These are phyloP conservation scores for Chrysoporthe deuterocubensis DNA, from an alignment of 2,329 filamentous ascomycete genomes.

Conservation along the genomic window DNA sequence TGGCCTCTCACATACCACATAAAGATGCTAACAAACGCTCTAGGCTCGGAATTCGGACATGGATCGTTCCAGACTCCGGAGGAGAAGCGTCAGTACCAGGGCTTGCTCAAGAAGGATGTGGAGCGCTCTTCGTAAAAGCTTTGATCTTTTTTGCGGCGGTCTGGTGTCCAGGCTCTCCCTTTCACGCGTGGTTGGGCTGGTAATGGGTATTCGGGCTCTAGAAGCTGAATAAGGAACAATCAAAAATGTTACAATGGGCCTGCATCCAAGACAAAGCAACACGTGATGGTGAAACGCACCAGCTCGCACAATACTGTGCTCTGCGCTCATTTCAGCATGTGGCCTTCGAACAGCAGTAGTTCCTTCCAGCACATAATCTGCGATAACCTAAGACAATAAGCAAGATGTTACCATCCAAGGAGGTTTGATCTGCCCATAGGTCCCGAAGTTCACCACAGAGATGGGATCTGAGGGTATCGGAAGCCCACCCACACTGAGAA, in stretches of 20 bases:
- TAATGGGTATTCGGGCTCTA: slow-evolving; percentile 25
- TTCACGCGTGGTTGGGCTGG: slow-evolving; percentile 35
- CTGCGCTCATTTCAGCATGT: background rate
- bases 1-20: background rate
- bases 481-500: no score
- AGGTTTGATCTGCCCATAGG: no score
- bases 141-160: slow-evolving; percentile 50
- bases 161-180: slow-evolving; percentile 57
- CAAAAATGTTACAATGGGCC: slow-evolving; percentile 19
- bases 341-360: background rate
- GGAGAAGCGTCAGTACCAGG: slow-evolving; percentile 97
- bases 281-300: background rate
- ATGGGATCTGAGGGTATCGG: no score
- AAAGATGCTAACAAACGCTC: slow-evolving; percentile 48
- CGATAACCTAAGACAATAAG: background rate
- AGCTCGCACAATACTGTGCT: background rate
- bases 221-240: slow-evolving; percentile 23
- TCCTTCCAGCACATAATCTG: background rate
- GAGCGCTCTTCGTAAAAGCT: slow-evolving; percentile 49
- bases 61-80: slow-evolving; percentile 98
- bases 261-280: background rate
- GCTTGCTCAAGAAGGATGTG: slow-evolving; percentile 99
- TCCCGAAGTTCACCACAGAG: no score
- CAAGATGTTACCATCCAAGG: no score
- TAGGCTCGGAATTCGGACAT: slow-evolving; percentile 92